A percentile compares a stretch with the other conserved stretches of the same genome.
Evolutionary conservation across 805 yeast genomes (phyloP).

Genomic region (Ogataea ramenticola): DNA sequence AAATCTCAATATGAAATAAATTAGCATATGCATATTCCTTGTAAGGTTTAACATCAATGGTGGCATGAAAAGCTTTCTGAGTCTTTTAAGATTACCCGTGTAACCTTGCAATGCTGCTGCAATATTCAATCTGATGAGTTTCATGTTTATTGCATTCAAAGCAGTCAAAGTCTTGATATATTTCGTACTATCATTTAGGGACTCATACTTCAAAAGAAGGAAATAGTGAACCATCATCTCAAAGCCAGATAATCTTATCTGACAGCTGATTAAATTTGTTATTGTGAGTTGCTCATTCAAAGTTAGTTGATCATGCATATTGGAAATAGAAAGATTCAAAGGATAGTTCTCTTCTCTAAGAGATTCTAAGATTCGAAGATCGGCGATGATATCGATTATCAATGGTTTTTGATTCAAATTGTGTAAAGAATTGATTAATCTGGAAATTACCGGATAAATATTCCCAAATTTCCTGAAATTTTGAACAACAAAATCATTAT

Average conservation of each 20-base stretch:
- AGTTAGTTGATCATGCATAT: neutral
- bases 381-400: conserved; percentile 15
- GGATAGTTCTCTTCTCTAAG: conserved; percentile 2
- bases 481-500: conserved; percentile 5
- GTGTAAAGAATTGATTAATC: conserved; percentile 16
- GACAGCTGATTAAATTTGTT: neutral
- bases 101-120: conserved; percentile 2
- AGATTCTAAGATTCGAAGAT: conserved; percentile 7
- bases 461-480: conserved; percentile 11
- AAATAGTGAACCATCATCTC: conserved; percentile 11
- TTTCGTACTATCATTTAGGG: neutral
- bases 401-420: conserved; percentile 12
- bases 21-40: conserved; percentile 8
- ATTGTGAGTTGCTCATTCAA: neutral
- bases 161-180: conserved; percentile 5
- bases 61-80: conserved; percentile 4
- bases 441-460: conserved; percentile 11
- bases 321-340: neutral
- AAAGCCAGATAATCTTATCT: conserved; percentile 2
- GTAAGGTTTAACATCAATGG: conserved; percentile 5
- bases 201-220: conserved; percentile 14
- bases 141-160: neutral
- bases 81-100: conserved; percentile 4
- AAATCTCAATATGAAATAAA: conserved; percentile 8
- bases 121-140: conserved; percentile 4